phyloP scores from a whole-genome alignment of 2,329 filamentous ascomycete species.

The Fusarium tjaetaba region DNA sequence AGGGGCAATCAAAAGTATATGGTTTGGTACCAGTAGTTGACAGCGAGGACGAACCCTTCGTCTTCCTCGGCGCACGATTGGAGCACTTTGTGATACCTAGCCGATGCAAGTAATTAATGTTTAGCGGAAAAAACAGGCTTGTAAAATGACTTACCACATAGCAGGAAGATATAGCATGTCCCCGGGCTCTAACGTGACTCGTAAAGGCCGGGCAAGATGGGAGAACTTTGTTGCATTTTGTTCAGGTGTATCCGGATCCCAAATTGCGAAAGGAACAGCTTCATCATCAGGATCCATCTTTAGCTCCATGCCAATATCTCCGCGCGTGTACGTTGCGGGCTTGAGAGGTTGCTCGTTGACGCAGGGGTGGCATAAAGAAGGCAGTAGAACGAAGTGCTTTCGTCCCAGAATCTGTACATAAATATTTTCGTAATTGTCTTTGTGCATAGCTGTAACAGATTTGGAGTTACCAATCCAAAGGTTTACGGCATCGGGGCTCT shows the following conservation, averaged over 20 bases:
- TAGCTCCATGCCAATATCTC: conserved; percentile 43
- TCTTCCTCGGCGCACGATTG: conserved; percentile 74
- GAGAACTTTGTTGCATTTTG: conserved; percentile 67
- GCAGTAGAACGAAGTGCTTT: conserved; percentile 80
- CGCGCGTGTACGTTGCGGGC: conserved; percentile 68
- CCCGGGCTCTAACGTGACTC: conserved; percentile 75
- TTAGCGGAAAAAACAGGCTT: too few species aligned
- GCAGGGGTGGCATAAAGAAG: conserved; percentile 75
- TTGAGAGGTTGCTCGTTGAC: conserved; percentile 70
- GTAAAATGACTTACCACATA: conserved; percentile 69
- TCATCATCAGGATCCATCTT: conserved; percentile 48
- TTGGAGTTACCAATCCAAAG: conserved; percentile 82
- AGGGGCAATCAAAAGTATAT: background rate
- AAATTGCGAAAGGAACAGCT: conserved; percentile 73
- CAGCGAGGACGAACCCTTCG: conserved; percentile 78
- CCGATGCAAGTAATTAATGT: background rate
- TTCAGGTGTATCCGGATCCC: conserved; percentile 74
- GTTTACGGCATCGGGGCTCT: conserved; percentile 78
- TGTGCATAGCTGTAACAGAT: conserved; percentile 78
- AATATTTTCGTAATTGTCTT: conserved; percentile 87
- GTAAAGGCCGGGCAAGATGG: conserved; percentile 65
- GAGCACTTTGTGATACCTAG: conserved; percentile 81
- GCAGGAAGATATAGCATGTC: conserved; percentile 87
- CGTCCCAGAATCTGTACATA: conserved; percentile 79
- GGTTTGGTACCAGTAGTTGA: conserved; percentile 78